Evolutionary conservation across 2,329 filamentous ascomycete species (phyloP).

Genomic region (Pseudogymnoascus pannorum): DNA sequence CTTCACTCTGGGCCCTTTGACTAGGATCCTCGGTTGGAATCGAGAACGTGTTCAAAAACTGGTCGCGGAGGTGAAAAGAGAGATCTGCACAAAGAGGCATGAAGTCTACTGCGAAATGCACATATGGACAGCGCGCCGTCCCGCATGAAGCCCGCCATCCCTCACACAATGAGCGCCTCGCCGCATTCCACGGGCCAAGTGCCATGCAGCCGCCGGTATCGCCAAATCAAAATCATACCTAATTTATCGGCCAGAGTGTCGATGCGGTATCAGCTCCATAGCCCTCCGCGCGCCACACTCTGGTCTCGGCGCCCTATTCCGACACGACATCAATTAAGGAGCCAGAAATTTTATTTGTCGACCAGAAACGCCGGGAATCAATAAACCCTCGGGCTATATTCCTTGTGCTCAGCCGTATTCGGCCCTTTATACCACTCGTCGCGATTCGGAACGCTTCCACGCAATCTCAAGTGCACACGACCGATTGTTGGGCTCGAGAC

Average conservation of each 20-base stretch:
- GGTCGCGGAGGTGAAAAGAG: conserved; percentile 53
- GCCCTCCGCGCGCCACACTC: not conserved
- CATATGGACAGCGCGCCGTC: conserved; percentile 28
- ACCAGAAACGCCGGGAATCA: not conserved
- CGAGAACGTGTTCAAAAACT: conserved; percentile 56
- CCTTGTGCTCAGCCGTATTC: conserved; percentile 3
- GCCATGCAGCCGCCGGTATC: not conserved
- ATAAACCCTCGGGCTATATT: not conserved
- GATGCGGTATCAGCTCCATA: not conserved
- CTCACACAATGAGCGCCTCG: not conserved
- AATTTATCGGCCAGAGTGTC: not conserved
- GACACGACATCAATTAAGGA: not conserved
- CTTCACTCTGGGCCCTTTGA: conserved; percentile 66
- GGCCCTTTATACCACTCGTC: not conserved
- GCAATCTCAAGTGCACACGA: not conserved
- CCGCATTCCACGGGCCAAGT: not conserved
- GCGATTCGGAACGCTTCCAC: not conserved
- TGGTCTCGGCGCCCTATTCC: not conserved
- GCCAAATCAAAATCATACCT: not conserved
- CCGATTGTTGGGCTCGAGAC: not conserved
- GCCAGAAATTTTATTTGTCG: not conserved
- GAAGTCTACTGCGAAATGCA: conserved; percentile 68
- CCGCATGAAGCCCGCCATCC: conserved; percentile 9
- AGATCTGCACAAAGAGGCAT: conserved; percentile 61
- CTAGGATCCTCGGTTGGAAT: conserved; percentile 54